Percentiles rank a stretch among this genome's conserved stretches.
These are phyloP conservation scores for Leccinum arenicola DNA, from an alignment of 768 basidiomycete species.

Conservation along the genomic window DNA sequence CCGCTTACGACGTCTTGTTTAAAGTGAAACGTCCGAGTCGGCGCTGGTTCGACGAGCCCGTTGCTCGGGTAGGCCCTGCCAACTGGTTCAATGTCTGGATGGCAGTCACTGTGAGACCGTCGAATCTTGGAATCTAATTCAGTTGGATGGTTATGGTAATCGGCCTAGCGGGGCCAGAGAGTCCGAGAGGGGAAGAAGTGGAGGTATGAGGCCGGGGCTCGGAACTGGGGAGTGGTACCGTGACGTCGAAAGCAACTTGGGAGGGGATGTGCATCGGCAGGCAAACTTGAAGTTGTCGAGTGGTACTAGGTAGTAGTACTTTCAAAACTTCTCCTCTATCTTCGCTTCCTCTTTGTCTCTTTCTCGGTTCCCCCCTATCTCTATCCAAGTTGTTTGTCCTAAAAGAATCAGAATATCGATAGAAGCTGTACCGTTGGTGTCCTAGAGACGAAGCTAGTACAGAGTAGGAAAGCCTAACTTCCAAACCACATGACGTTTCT, in stretches of 20 bases:
- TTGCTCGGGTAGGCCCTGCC: not conserved
- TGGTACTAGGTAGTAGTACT: not conserved
- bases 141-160: not conserved
- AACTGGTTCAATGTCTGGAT: not conserved
- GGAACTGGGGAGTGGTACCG: not conserved
- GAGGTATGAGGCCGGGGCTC: not conserved
- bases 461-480: constrained; percentile 1
- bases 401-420: not conserved
- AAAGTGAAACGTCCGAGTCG: not conserved
- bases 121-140: not conserved
- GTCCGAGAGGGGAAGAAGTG: not conserved
- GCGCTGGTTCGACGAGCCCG: not conserved
- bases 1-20: not conserved
- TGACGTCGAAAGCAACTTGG: not conserved
- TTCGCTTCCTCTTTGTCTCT: not conserved
- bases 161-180: not conserved
- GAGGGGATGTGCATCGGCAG: not conserved
- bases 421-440: constrained; percentile 13
- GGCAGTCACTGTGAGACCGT: not conserved
- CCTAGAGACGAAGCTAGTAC: constrained; percentile 9
- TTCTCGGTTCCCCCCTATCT: not conserved
- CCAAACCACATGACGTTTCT: not conserved
- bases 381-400: not conserved
- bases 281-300: not conserved
- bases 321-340: too few relatives aligned